Evolutionary conservation across 2,329 filamentous ascomycete species (phyloP).

Genomic region (Fusarium mexicanum): DNA sequence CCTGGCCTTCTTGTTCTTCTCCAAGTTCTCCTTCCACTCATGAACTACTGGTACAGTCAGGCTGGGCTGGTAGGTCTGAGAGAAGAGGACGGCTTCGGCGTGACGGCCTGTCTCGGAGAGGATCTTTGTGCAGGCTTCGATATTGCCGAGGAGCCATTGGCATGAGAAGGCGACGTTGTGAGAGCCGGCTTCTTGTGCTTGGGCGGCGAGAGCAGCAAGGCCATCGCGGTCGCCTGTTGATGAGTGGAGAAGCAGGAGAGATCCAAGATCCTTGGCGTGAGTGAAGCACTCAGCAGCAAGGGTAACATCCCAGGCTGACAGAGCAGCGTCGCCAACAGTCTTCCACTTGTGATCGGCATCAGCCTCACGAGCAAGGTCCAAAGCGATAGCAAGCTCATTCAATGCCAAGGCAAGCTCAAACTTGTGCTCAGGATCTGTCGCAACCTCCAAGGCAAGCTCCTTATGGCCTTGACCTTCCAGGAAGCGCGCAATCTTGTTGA

Average conservation of each 20-base stretch:
- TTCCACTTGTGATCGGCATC: conserved; percentile 99
- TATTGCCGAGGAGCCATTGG: conserved; percentile 86
- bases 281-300: conserved; percentile 94
- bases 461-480: conserved; percentile 97
- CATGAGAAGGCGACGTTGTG: conserved; percentile 95
- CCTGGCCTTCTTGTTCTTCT: conserved; percentile 85
- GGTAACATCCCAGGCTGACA: conserved; percentile 84
- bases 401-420: conserved; percentile 90
- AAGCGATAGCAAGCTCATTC: conserved; percentile 84
- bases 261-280: conserved; percentile 89
- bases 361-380: conserved; percentile 83
- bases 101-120: conserved; percentile 80
- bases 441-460: conserved; percentile 92
- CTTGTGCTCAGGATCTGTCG: conserved; percentile 94
- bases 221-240: conserved; percentile 83
- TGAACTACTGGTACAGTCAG: conserved; percentile 72
- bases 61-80: conserved; percentile 95
- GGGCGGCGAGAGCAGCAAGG: conserved; percentile 74
- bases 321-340: conserved; percentile 90
- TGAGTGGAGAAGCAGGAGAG: conserved; percentile 86
- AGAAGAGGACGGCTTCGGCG: conserved; percentile 89
- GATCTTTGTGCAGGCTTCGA: conserved; percentile 82
- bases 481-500: conserved; percentile 98
- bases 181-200: conserved; percentile 79
- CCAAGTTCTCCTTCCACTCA: conserved; percentile 84